Base-by-base conservation (phyloP, 2,329 filamentous ascomycete species). In the Aureobasidium uvarum region DNA sequence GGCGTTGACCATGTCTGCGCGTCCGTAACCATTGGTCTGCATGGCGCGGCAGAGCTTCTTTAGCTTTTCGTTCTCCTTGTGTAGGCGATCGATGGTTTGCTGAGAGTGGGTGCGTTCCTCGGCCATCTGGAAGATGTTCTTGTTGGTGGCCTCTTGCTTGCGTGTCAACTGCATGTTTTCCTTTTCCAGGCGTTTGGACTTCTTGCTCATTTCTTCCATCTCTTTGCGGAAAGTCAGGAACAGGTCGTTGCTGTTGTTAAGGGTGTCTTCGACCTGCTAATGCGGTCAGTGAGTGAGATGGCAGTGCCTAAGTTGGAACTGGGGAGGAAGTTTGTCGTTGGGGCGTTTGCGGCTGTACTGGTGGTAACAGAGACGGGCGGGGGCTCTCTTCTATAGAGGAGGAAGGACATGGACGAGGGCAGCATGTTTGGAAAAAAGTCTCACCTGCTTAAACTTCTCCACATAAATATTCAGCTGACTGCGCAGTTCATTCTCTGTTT, bases 121-220 rank as follows among this genome's bases (percentile, higher is more conserved):
- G 3, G 94, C 95, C 94, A 98, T 96, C 74, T 95, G 91, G 66
- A 97, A 86, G 74, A 99, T 97, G 77, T 96, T 98, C 70, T 91
- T 89, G 73, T 95, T 95, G 31, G 93, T 96, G 55, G 91, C 87
- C 72, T 97, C 93, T 76, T 97, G 94, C 77, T 97, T 96, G 65
- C 94, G 87, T 70, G 92, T 96, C 60, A 96, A 84, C 20, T 86
- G 89, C 71, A 95, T 89, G 73, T 99, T 98, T 74, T 99, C 95
- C 79, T 96, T 96, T 77, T 99, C 95, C 62, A 99, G 82, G 31
- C 92, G 89, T 78, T 97, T 97, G 6, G 94, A 96, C 81, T 98
- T 98, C 81, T 97, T 97, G 0, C 93, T 96, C 93, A 98, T 98
- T 74, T 98, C 95, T 79, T 98, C 95, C 93, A 98, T 98, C 79